These are phyloP conservation scores for Alternaria ventricosa DNA, from an alignment of 2,329 filamentous ascomycete species.

Conservation along the genomic window DNA sequence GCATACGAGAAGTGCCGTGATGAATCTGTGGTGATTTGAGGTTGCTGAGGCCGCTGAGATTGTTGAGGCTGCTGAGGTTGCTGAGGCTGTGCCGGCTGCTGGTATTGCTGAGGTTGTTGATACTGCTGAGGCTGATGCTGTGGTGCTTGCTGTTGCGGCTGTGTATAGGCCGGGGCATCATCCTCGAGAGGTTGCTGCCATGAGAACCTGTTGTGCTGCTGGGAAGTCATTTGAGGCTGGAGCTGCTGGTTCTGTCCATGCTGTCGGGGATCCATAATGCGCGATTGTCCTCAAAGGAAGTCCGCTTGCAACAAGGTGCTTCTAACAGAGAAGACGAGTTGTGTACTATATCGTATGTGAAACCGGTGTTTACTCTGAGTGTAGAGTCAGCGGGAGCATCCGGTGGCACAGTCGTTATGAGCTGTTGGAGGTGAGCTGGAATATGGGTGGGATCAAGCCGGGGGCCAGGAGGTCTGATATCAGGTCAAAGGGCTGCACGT, in stretches of 20 bases:
- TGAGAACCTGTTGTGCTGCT: slow-evolving; percentile 41
- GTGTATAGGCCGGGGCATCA: background rate
- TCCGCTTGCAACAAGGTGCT: background rate
- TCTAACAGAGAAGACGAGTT: background rate
- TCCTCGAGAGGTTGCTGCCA: slow-evolving; percentile 41
- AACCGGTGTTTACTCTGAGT: background rate
- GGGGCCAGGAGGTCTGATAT: slow-evolving; percentile 41
- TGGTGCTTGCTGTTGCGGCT: slow-evolving; percentile 5
- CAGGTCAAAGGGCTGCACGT: slow-evolving; percentile 21
- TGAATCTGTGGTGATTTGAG: slow-evolving; percentile 23
- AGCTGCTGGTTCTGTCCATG: slow-evolving; percentile 24
- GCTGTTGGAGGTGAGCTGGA: slow-evolving; percentile 2
- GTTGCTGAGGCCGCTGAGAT: slow-evolving; percentile 14
- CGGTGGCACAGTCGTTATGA: slow-evolving; percentile 8
- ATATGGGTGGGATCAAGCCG: slow-evolving; percentile 2
- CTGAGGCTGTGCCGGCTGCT: slow-evolving; percentile 3
- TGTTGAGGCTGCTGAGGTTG: background rate
- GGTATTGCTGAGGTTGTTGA: background rate
- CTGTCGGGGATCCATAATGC: slow-evolving; percentile 33
- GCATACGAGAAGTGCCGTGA: slow-evolving; percentile 45
- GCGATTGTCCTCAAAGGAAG: background rate
- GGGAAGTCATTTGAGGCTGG: slow-evolving; percentile 16
- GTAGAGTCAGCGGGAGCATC: background rate
- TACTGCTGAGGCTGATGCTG: slow-evolving; percentile 6
- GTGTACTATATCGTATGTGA: background rate